Conservation (phyloP, 441 rosid species). For the Corymbia citriodora region DNA sequence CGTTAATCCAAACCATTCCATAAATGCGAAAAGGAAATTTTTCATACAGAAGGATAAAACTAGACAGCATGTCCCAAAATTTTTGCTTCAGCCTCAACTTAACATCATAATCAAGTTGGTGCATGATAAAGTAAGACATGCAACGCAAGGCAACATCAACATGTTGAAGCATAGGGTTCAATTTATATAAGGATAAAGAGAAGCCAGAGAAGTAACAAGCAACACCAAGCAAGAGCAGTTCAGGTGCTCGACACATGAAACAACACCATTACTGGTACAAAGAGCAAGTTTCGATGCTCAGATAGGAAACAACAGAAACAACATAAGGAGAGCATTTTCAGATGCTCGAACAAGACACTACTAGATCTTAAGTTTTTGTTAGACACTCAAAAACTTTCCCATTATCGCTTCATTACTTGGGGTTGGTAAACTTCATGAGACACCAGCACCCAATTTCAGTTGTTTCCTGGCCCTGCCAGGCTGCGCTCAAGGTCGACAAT, state of each 20-base stretch:
- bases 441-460: not conserved
- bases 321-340: not conserved
- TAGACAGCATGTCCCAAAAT: not conserved
- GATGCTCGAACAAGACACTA: not conserved
- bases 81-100: not conserved
- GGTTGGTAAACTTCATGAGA: not conserved
- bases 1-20: not conserved
- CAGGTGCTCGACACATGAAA: not conserved
- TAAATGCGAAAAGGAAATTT: not conserved
- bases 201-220: not conserved
- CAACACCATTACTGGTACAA: not conserved
- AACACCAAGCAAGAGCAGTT: not conserved
- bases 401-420: not conserved
- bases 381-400: not conserved
- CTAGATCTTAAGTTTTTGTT: not conserved
- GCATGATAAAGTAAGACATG: not conserved
- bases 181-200: not conserved
- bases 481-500: not conserved
- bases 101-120: not conserved
- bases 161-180: not conserved
- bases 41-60: not conserved
- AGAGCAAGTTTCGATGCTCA: not conserved
- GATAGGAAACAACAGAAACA: not conserved
- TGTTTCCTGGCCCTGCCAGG: not conserved
- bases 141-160: not conserved